phyloP scores from a whole-genome alignment of 1,284 basidiomycete species.

The Microbotryomycetes sp. region DNA sequence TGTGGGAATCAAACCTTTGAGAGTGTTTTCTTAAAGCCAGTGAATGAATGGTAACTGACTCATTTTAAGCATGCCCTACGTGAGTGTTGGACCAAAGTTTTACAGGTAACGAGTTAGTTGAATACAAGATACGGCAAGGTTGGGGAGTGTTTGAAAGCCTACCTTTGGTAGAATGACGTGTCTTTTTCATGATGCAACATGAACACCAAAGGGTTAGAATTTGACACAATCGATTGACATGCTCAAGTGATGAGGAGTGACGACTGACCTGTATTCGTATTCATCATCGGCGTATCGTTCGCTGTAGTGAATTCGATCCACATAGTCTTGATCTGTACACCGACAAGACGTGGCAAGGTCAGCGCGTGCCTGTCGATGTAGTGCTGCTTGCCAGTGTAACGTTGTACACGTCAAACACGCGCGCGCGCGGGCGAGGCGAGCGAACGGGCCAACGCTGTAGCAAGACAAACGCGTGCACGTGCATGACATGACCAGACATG shows the following conservation, averaged over 20 bases:
- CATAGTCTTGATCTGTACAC: constrained; percentile 4
- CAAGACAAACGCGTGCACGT: not conserved
- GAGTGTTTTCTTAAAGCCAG: not conserved
- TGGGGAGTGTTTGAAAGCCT: not conserved
- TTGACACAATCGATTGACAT: not conserved
- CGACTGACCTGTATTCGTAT: not conserved
- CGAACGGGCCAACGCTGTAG: no score
- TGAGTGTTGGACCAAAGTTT: not conserved
- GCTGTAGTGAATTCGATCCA: constrained; percentile 10
- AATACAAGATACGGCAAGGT: not conserved
- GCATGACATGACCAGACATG: not conserved
- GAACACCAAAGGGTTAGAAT: not conserved
- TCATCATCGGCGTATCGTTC: constrained; percentile 6
- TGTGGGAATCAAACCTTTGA: not conserved
- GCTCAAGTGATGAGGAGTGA: no score
- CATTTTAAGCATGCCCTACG: constrained; percentile 25
- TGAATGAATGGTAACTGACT: constrained; percentile 5
- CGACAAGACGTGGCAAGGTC: not conserved
- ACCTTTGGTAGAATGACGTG: constrained; percentile 15
- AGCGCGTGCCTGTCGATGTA: constrained; percentile 16
- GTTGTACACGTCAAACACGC: not conserved
- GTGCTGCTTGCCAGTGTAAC: constrained; percentile 11
- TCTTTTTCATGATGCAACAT: not conserved
- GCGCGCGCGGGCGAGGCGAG: constrained; percentile 18
- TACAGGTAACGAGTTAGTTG: not conserved